Evolutionary conservation across 2,329 filamentous ascomycete species (phyloP).

Genomic region (Stachybotrys elegans): DNA sequence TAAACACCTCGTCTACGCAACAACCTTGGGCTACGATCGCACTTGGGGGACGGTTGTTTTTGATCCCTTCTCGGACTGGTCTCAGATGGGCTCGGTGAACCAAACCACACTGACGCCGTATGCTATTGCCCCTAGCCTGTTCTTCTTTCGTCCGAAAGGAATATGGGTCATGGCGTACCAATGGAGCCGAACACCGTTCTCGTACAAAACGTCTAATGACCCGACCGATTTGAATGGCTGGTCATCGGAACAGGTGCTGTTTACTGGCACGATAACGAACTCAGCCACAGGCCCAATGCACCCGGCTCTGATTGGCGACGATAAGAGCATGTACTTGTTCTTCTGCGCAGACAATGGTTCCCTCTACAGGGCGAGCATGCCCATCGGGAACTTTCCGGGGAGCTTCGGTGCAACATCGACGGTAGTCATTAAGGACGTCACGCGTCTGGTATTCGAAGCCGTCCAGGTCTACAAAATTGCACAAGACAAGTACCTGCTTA

Average conservation of each 20-base stretch:
- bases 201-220: constrained; percentile 51
- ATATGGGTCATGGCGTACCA: constrained; percentile 59
- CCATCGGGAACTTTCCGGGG: constrained; percentile 54
- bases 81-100: constrained; percentile 41
- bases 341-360: constrained; percentile 62
- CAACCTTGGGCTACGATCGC: background rate
- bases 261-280: constrained; percentile 44
- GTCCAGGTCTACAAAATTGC: constrained; percentile 50
- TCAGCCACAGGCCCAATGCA: constrained; percentile 52
- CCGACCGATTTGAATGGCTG: constrained; percentile 52
- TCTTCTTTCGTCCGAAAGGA: constrained; percentile 55
- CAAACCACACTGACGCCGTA: constrained; percentile 43
- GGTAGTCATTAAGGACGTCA: constrained; percentile 45
- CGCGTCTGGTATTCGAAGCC: constrained; percentile 56
- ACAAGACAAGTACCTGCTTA: constrained; percentile 55
- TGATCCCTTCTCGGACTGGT: constrained; percentile 45
- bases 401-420: constrained; percentile 47
- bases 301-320: constrained; percentile 57
- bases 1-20: background rate
- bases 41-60: constrained; percentile 55
- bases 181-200: constrained; percentile 54
- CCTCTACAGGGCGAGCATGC: constrained; percentile 58
- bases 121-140: constrained; percentile 54
- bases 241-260: constrained; percentile 47
- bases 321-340: constrained; percentile 58